Evolutionary conservation across 106 monocot species (phyloP), one percentile per base, ranked within the genome.

Genomic region (Acorus gramineus): DNA sequence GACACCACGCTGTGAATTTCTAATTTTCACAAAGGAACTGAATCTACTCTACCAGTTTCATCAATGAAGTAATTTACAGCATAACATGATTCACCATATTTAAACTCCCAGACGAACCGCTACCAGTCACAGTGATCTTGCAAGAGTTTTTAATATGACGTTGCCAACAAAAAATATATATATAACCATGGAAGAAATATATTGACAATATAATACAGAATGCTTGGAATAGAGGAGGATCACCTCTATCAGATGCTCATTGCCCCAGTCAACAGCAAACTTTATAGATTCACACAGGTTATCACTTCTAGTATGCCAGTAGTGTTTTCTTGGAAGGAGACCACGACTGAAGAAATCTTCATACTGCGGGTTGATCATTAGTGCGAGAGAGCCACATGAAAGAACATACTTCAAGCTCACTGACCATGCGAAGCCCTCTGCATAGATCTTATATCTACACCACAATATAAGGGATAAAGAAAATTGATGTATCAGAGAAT

Each of bases 391-490:
- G 42, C 86, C 86, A 57, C 86, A 86, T 61, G 86, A 61, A 44
- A 86, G 59, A 60, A 82, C 82, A 55, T 86, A 86, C 55, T 86
- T 86, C 60, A 86, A 75, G 66, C 86, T 86, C 45, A 86, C 86
- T 42, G 86, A 86, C 86, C 86, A 86, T 61, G 86, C 86, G 74
- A 50, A 86, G 52, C 86, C 86, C 73, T 86, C 86, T 5, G 86
- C 86, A 64, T 86, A 86, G 11, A 86, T 82, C 50, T 86, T 79
- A 52, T 82, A 86, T 44, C 86, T 85, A 75, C 74, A 76, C 28
- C 28, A 28, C 28, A 28, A 28, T 28, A 28, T 28, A 28, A 28
- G 28, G 28, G 28, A 28, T 28, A 28, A 28, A 28, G 28, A 28
- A 28, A 28, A 0, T 28, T 28, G 28, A 28, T 28, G 28, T 28